Base-by-base conservation (phyloP, 2,329 filamentous ascomycete genomes). In the Aureobasidium sp. region DNA sequence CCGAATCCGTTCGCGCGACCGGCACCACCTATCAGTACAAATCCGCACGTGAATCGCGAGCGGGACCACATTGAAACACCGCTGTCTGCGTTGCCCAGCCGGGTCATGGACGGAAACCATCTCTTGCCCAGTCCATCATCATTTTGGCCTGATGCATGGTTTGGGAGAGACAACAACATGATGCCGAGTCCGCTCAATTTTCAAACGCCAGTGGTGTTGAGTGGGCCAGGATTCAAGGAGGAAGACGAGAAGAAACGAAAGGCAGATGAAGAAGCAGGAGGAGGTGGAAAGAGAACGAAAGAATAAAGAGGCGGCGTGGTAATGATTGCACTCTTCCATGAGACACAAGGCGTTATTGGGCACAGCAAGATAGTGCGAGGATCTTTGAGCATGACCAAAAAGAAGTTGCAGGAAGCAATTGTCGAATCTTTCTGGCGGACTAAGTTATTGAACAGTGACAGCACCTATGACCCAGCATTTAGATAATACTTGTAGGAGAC, bases 1-100 rank as follows among this genome's bases (percentile, higher is more conserved):
- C 91, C 91, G 2, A 99, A 99, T 73, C 94, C 94, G 0, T 99
- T 97, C 73, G 94, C 94, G 8, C 84, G 93, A 46, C 94, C 93
- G 0, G 84, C 87, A 29, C 91, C 89, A 5, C 90, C 91, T 32
- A 81, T 85, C 62, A 84, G 82, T 68, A 76, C 78, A 46, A 79
- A 76, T 70, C 69, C 70, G 29, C 70, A 72, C 47, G 68, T 69
- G 52, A 73, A 73, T 47, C 67, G 70, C 63, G 75, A 76, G 53
- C 70, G 71, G 53, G 76, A 73, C 53, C 65, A 71, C 42, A 87
- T 85, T 50, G 87, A 94, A 71, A 94, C 94, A 0, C 94, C 94
- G 0, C 91, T 95, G n/a, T 97, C 92, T 1, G 92, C 93, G 3
- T 80, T 99, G 12, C 94, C 94, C 0, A 96, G 90, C 56, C 86